Base-by-base conservation (phyloP, 2,329 filamentous ascomycete species). In the Neofusicoccum kwambonambiense region DNA sequence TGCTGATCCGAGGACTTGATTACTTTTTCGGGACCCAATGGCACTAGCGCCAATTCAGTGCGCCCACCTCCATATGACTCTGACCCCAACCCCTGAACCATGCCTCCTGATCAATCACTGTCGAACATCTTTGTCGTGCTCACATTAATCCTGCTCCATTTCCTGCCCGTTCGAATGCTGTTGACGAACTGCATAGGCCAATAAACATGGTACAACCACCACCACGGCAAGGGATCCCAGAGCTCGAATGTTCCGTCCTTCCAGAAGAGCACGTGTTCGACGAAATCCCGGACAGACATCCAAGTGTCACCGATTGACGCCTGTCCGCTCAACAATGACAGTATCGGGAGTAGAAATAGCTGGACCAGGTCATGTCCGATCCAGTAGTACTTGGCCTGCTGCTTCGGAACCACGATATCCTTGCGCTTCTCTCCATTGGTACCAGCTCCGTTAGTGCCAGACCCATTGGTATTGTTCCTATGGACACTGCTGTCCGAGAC, bases 121-220 rank as follows among this genome's bases (percentile, higher is more conserved):
- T 41, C 75, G 71, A 87, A 87, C 73, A 87, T 80, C 74, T 86
- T 87, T 31, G 80, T 82, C 12, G 89, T 91, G 70, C 87, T 89
- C 3, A 90, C 86, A 74, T 91, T 91, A 42, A 89, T 73, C 66
- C 87, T 80, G 67, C 84, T 88, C 89, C 89, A 91, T 64, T 77
- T 79, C 67, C 71, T 79, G 1, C 85, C 81, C 3, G 72, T 72
- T 70, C 73, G 73, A 64, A 84, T 77, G 57, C 76, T 79, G 64
- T 70, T 71, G 5, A 81, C 52, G 69, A 91, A 88, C 65, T 79
- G 78, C 60, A 73, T 69, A 1, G 82, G 83, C 83, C 83, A 85
- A 68, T 83, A 85, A 8, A 83, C 74, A 70, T 84, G 82, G 68
- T 84, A 84, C 13, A 84, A 71, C 71, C 79, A 81, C 72, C 81